These are phyloP conservation scores for Hirschfeldia incana DNA, from an alignment of 345 rosid genomes.

Conservation along the genomic window DNA sequence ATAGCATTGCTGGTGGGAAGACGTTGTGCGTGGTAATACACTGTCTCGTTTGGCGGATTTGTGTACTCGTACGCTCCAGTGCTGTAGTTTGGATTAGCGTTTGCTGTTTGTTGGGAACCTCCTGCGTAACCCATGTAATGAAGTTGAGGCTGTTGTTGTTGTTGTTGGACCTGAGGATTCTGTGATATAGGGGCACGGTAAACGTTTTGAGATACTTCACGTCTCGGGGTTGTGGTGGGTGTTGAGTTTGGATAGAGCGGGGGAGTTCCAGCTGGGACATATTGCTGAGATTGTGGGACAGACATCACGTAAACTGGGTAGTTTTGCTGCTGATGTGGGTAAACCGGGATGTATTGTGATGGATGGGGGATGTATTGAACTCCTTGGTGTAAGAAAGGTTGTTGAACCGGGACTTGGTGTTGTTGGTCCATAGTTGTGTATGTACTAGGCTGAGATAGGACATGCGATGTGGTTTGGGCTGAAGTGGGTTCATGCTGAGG, in stretches of 20 bases:
- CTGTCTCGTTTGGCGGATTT: slow-evolving; percentile 46
- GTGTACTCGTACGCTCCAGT: slow-evolving; percentile 1
- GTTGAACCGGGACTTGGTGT: slow-evolving; percentile 46
- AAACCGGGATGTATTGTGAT: slow-evolving; percentile 64
- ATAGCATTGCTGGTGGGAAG: slow-evolving; percentile 22
- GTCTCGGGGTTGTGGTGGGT: slow-evolving; percentile 27
- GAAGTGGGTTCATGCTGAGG: slow-evolving; percentile 41
- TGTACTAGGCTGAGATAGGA: slow-evolving; percentile 24
- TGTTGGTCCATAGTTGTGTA: slow-evolving; percentile 41
- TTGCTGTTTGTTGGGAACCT: not conserved
- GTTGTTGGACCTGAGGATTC: not conserved
- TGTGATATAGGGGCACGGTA: not conserved
- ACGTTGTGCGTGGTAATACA: slow-evolving; percentile 54
- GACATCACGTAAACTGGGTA: slow-evolving; percentile 69
- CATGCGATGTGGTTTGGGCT: slow-evolving; percentile 26
- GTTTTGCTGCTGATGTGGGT: slow-evolving; percentile 46
- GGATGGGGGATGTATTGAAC: slow-evolving; percentile 58
- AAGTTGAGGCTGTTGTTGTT: not conserved
- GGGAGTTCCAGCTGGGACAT: slow-evolving; percentile 42
- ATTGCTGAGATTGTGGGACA: slow-evolving; percentile 41
- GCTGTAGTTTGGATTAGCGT: not conserved
- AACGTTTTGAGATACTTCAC: not conserved
- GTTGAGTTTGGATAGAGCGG: slow-evolving; percentile 49
- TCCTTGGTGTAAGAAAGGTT: slow-evolving; percentile 48
- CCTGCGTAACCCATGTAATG: not conserved